Evolutionary conservation across 805 yeast genomes (phyloP), one percentile per base, ranked within the genome.

Genomic region (Kodamaea kaohsiungensis): DNA sequence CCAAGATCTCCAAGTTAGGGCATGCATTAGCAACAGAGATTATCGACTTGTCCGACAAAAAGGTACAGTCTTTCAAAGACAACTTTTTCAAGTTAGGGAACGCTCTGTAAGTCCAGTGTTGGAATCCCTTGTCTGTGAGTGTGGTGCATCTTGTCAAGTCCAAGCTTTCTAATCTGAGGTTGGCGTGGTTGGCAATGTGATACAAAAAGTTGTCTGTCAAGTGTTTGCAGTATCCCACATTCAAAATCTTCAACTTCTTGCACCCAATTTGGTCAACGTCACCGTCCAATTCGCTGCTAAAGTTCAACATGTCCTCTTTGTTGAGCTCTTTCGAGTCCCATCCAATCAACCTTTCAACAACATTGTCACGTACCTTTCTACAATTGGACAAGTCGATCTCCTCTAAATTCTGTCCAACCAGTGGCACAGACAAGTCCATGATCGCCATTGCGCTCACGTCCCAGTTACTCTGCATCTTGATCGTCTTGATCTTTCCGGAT

Each of bases 361-460:
- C 91, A 60, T 82, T 85, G 65, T 88, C 95, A 49, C 84, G 75
- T 1, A 88, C 90, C 60, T 85, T 86, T 18, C 91, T 72, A 61
- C 93, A 88, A 66, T 88, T 87, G 8, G 89, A 80, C 43, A 88
- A 71, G 65, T 88, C 91, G 17, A 88, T 72, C 51, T 81, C 84
- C 52, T 77, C 82, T 39, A 88, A 69, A 57, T 78, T 69, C 35
- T 76, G 72, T 7, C 91, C 91, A 33, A 87, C 84, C 59, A 81
- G 77, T 0, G 87, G 86, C 1, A 81, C 84, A 1, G 90, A 80
- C 43, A 88, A 68, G 65, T 88, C 93, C 91, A 88, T 86, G 30
- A 88, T 86, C 2, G 92, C 88, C 89, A 87, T 85, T 1, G 91
- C 89, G 55, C 86, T 81, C 7, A 88, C 83, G 60, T 86, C 89